Conservation (phyloP, 2,329 filamentous ascomycete species). For the Colletotrichum destructivum region DNA sequence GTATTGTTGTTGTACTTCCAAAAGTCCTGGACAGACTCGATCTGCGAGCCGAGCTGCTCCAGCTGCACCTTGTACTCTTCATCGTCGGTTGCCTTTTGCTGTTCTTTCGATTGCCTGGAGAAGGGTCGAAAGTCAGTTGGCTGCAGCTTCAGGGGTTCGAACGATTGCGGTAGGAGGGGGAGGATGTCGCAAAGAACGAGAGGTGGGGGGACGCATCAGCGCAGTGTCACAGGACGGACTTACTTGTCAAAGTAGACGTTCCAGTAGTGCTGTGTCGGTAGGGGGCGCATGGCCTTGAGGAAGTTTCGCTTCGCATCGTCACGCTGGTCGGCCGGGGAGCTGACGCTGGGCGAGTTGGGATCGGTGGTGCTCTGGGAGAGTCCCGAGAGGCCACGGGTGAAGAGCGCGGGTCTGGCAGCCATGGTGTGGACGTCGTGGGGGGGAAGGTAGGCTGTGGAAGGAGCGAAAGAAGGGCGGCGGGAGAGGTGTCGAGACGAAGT, state of each 20-base stretch:
- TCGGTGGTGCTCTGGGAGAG: slow-evolving; percentile 71
- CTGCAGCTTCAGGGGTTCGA: slow-evolving; percentile 2
- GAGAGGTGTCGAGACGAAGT: slow-evolving; percentile 25
- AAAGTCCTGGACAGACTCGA: slow-evolving; percentile 88
- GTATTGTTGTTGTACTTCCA: slow-evolving; percentile 89
- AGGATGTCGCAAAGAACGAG: neutral
- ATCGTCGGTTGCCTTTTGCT: slow-evolving; percentile 55
- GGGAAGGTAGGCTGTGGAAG: neutral
- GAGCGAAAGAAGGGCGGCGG: slow-evolving; percentile 12
- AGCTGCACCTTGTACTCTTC: slow-evolving; percentile 68
- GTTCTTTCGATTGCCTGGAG: slow-evolving; percentile 61
- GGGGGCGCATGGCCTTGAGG: slow-evolving; percentile 78
- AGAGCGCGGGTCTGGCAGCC: slow-evolving; percentile 70
- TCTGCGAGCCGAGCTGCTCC: slow-evolving; percentile 74
- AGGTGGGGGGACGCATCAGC: neutral
- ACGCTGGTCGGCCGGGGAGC: slow-evolving; percentile 80
- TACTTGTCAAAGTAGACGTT: slow-evolving; percentile 78
- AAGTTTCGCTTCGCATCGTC: slow-evolving; percentile 89
- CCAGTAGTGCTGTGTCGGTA: slow-evolving; percentile 87
- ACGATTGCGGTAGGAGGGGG: neutral
- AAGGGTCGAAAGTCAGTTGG: neutral
- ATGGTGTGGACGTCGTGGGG: slow-evolving; percentile 56
- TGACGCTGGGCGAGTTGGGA: slow-evolving; percentile 71
- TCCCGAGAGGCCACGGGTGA: slow-evolving; percentile 75
- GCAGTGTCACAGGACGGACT: slow-evolving; percentile 38